Base-by-base conservation (phyloP, 495 filamentous ascomycete species). In the Hypoxylon intermedium region DNA sequence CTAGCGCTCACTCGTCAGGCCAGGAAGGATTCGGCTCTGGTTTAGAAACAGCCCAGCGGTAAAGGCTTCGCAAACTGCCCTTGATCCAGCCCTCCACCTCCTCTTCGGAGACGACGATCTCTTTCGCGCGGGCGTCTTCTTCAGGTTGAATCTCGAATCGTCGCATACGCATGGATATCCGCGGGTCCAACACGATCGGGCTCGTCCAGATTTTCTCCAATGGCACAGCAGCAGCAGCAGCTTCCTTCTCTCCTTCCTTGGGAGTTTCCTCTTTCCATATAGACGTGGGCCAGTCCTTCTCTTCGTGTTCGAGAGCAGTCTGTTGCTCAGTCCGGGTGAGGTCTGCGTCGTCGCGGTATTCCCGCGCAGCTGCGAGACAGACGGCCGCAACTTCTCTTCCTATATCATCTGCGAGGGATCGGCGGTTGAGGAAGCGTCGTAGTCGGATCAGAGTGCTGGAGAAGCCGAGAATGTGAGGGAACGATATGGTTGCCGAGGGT, bases 391-490 rank as follows among this genome's bases (percentile, higher is more conserved):
- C 90, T 42, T 96, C 85, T n/a, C 90, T 88, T 37, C 94, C 95
- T 50, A 96, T 87, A 4, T 85, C 79, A 65, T 99, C 93, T 37
- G 95, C 95, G 13, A 97, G 80, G 37, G 84, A 73, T 11, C 95
- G 90, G 42, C 91, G 88, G 70, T 86, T 97, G 34, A 99, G 79
- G 81, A 91, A 99, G 40, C 94, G 91, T 67, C 90, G 89, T 46
- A 97, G 69, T 30, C 94, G 85, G 60, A 85, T 90, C 0, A 91
- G 91, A 0, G 92, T 97, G 74, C 95, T 93, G 42, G 92, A 74
- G 78, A 99, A 95, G 55, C 94, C 94, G 21, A 99, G 89, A 44
- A 98, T 82, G 69, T 97, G 92, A 0, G 94, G 94, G 73, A 96
- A 87, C 33, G 80, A 76, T 37, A 99, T 81, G 6, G 88, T 82